These are phyloP conservation scores for Wallemia ichthyophaga DNA, from an alignment of 1,284 basidiomycete species.

Conservation along the genomic window DNA sequence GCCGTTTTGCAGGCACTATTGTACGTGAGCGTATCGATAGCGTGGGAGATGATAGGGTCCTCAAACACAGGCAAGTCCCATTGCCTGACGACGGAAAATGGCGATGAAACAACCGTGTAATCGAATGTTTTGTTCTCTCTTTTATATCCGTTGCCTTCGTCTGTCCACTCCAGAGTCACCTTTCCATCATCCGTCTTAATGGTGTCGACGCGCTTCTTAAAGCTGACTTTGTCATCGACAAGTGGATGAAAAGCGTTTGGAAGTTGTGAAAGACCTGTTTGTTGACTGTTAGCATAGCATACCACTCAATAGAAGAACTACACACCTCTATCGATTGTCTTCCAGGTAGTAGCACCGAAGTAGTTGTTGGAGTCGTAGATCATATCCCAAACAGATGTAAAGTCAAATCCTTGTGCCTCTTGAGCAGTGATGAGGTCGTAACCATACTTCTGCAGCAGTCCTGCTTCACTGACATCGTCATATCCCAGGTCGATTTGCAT, in stretches of 20 bases:
- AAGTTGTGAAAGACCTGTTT: constrained; percentile 4
- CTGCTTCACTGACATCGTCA: constrained; percentile 1
- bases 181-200: constrained; percentile 6
- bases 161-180: constrained; percentile 5
- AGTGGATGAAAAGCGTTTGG: constrained; percentile 9
- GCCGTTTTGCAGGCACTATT: constrained; percentile 9
- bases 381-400: constrained; percentile 6
- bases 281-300: too few species aligned
- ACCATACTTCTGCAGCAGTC: constrained; percentile 1
- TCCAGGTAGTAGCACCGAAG: constrained; percentile 8
- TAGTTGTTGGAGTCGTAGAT: constrained; percentile 8
- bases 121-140: constrained; percentile 6
- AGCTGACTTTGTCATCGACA: constrained; percentile 7
- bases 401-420: neutral
- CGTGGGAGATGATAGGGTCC: constrained; percentile 7
- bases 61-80: constrained; percentile 7
- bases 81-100: constrained; percentile 8
- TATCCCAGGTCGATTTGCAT: neutral
- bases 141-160: constrained; percentile 4
- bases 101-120: constrained; percentile 9
- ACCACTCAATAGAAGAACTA: too few species aligned
- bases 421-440: neutral
- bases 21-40: constrained; percentile 7
- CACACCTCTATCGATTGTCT: constrained; percentile 9
- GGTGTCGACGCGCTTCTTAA: constrained; percentile 7